Percentiles rank a stretch among this genome's conserved stretches.
phyloP scores from a whole-genome alignment of 441 rosid species.

The Eruca vesicaria region DNA sequence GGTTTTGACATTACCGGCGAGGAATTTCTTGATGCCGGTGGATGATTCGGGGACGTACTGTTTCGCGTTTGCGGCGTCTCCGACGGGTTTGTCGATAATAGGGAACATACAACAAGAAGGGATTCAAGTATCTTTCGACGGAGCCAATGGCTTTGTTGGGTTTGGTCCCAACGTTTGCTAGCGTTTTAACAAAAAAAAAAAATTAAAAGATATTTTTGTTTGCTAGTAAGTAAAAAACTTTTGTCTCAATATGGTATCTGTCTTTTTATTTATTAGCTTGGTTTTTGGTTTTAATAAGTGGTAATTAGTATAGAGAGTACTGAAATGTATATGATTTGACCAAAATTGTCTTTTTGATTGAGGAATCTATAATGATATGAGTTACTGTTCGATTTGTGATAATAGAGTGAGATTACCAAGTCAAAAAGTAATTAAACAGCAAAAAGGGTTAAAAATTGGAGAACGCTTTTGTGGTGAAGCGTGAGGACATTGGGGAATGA shows the following conservation, averaged over 20 bases:
- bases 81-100: constrained; percentile 73
- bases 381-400: constrained; percentile 21
- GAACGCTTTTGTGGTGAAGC: constrained; percentile 30
- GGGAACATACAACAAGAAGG: constrained; percentile 99
- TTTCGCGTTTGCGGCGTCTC: constrained; percentile 83
- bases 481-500: constrained; percentile 35
- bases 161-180: constrained; percentile 91
- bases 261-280: constrained; percentile 15
- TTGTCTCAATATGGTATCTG: constrained; percentile 11
- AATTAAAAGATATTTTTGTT: constrained; percentile 12
- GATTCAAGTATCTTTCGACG: constrained; percentile 88
- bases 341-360: constrained; percentile 9
- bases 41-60: constrained; percentile 84
- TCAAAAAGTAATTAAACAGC: constrained; percentile 26
- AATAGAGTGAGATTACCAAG: constrained; percentile 13
- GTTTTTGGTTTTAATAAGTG: constrained; percentile 14
- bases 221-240: constrained; percentile 19
- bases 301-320: constrained; percentile 24
- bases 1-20: constrained; percentile 79
- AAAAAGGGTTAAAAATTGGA: constrained; percentile 14
- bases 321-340: constrained; percentile 35
- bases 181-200: not conserved
- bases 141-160: constrained; percentile 89
- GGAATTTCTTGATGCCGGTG: constrained; percentile 85
- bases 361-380: constrained; percentile 4